Conservation (phyloP, 164 flowering plant species). For the Aristolochia californica region DNA sequence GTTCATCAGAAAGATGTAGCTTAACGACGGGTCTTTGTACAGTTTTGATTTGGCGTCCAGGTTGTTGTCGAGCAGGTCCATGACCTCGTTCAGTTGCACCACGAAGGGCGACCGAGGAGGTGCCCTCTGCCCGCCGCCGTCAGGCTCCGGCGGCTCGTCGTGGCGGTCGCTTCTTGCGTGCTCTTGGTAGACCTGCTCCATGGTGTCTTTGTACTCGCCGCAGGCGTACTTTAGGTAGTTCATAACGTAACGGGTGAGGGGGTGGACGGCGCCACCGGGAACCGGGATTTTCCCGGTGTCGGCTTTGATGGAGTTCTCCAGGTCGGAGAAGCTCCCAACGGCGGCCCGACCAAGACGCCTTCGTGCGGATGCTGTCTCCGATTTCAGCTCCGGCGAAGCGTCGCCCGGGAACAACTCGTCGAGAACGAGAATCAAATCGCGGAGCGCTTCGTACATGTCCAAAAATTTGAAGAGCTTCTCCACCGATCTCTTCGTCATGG, state of each 20-base stretch:
- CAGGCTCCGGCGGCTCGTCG: constrained; percentile 6
- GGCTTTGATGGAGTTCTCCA: constrained; percentile 59
- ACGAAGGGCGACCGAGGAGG: constrained; percentile 32
- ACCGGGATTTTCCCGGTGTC: constrained; percentile 60
- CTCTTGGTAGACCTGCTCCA: constrained; percentile 48
- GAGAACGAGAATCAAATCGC: constrained; percentile 24
- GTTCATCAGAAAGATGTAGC: constrained; percentile 80
- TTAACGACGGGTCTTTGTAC: constrained; percentile 50
- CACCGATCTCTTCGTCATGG: constrained; percentile 46
- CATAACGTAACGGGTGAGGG: constrained; percentile 74
- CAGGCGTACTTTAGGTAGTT: constrained; percentile 62
- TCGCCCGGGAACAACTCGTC: constrained; percentile 17
- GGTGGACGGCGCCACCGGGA: constrained; percentile 84
- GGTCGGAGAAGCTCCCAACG: constrained; percentile 47
- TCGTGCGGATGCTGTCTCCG: constrained; percentile 28
- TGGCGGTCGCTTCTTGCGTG: constrained; percentile 7
- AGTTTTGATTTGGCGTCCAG: constrained; percentile 56
- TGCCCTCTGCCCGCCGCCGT: not conserved
- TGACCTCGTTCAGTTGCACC: constrained; percentile 28
- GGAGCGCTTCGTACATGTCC: constrained; percentile 64
- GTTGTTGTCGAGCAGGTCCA: constrained; percentile 57
- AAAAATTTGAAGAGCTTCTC: constrained; percentile 72
- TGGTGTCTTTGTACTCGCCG: constrained; percentile 50
- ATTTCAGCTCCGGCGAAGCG: constrained; percentile 23
- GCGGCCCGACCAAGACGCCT: constrained; percentile 48